Percentiles rank a stretch among this genome's conserved stretches.
Evolutionary conservation across 116 monocot species (phyloP).

Genomic region (Posidonia oceanica): DNA sequence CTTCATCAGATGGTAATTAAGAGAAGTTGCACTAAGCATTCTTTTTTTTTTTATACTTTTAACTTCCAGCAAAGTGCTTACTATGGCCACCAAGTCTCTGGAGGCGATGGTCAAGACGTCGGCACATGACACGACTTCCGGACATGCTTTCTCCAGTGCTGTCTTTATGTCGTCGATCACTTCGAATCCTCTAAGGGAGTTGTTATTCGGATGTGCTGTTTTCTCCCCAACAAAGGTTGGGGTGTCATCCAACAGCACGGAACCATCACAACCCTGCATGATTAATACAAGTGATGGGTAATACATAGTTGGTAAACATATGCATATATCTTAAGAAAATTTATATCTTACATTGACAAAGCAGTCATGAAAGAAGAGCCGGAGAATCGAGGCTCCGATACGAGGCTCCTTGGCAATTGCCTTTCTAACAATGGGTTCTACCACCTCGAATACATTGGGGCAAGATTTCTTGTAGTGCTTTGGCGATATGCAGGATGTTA

Average conservation of each 20-base stretch:
- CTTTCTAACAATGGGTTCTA: constrained; percentile 3
- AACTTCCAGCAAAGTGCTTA: constrained; percentile 5
- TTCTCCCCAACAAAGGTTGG: constrained; percentile 41
- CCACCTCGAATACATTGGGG: constrained; percentile 13
- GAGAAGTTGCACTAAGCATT: background rate
- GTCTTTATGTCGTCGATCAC: constrained; percentile 46
- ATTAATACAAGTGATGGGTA: no score
- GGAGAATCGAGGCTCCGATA: constrained; percentile 31
- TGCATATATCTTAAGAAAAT: no score
- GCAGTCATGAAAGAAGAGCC: constrained; percentile 71
- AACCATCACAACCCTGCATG: constrained; percentile 52
- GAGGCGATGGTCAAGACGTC: constrained; percentile 46
- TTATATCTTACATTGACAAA: constrained; percentile 38
- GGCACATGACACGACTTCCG: constrained; percentile 44
- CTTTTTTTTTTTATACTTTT: background rate
- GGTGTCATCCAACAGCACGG: constrained; percentile 47
- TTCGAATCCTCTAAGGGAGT: constrained; percentile 36
- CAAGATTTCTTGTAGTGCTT: constrained; percentile 15
- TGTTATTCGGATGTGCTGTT: constrained; percentile 36
- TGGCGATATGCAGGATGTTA: constrained; percentile 4
- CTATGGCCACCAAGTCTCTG: constrained; percentile 37
- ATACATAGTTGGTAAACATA: no score
- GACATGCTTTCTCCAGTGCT: constrained; percentile 39
- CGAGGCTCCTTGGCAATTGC: constrained; percentile 14
- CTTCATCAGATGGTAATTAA: background rate